Evolutionary conservation across 163 green algal genomes (phyloP).

Genomic region (Scenedesmus sp.): DNA sequence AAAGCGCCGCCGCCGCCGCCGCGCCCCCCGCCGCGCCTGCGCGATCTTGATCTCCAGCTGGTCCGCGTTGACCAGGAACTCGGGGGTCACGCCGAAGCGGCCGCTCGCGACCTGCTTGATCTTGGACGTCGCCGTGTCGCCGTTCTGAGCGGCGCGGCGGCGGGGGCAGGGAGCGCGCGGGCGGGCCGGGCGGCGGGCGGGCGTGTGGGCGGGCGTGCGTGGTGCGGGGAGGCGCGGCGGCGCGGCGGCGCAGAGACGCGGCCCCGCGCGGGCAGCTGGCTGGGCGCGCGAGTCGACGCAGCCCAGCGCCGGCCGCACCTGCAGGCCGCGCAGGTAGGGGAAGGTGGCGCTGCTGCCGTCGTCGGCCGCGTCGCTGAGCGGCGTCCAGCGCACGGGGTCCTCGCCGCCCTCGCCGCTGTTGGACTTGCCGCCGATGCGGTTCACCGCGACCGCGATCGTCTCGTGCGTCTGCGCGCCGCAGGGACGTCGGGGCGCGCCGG

Average conservation of each 20-base stretch:
- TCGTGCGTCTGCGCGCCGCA: conserved; percentile 90
- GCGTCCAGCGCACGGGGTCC: conserved; percentile 90
- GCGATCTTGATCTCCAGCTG: conserved; percentile 99
- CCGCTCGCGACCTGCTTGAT: conserved; percentile 99
- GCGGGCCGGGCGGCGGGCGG: conserved; percentile 59
- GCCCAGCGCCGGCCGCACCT: too few species aligned
- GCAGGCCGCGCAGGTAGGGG: conserved; percentile 92
- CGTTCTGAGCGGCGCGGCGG: conserved; percentile 90
- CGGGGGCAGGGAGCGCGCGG: conserved; percentile 83
- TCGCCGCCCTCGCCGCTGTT: conserved; percentile 91
- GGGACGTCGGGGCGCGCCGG: too few species aligned
- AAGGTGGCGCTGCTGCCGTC: conserved; percentile 82
- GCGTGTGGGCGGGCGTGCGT: too few species aligned
- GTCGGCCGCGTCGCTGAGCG: conserved; percentile 64
- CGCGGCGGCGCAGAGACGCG: too few species aligned
- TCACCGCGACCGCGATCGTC: conserved; percentile 99
- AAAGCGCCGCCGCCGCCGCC: not conserved
- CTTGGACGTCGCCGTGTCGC: conserved; percentile 91
- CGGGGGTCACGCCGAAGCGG: conserved; percentile 97
- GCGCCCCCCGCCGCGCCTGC: conserved; percentile 69
- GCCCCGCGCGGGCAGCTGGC: not conserved
- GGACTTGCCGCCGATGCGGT: conserved; percentile 97
- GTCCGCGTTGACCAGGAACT: conserved; percentile 98
- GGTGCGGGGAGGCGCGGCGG: too few species aligned
- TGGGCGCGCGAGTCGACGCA: too few species aligned